These are phyloP conservation scores for Exophiala sp. DNA, from an alignment of 2,329 filamentous ascomycete species.

Conservation along the genomic window DNA sequence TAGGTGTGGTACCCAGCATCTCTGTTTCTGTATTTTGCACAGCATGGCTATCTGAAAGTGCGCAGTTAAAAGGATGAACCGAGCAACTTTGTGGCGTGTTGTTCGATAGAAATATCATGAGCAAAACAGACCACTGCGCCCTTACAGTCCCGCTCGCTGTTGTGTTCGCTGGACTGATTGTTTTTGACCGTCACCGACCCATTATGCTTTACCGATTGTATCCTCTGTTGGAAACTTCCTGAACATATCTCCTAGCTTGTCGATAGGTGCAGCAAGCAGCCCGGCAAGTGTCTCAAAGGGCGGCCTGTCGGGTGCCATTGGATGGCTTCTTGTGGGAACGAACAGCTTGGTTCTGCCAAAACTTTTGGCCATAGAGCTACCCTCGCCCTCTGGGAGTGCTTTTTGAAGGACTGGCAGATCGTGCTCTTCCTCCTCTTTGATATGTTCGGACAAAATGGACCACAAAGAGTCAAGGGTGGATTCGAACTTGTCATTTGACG, in stretches of 20 bases:
- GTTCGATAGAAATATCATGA: too few relatives aligned
- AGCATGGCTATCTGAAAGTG: too few relatives aligned
- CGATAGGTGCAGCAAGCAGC: conserved; percentile 52
- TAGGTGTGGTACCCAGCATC: too few relatives aligned
- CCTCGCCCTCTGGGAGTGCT: conserved; percentile 35
- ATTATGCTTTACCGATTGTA: not conserved
- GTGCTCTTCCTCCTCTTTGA: conserved; percentile 47
- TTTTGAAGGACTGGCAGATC: conserved; percentile 48
- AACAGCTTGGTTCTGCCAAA: conserved; percentile 52
- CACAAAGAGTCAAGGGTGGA: conserved; percentile 43
- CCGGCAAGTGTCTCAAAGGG: conserved; percentile 53
- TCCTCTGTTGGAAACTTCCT: conserved; percentile 44
- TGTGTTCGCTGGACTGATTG: too few relatives aligned
- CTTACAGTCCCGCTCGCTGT: too few relatives aligned
- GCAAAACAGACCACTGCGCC: too few relatives aligned
- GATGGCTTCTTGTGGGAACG: conserved; percentile 49
- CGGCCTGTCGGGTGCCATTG: conserved; percentile 46
- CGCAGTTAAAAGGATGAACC: too few relatives aligned
- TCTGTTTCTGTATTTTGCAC: too few relatives aligned
- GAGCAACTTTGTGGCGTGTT: too few relatives aligned
- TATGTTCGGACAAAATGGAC: conserved; percentile 43
- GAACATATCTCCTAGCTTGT: conserved; percentile 52
- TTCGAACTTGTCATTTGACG: conserved; percentile 40
- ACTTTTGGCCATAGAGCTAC: conserved; percentile 37
- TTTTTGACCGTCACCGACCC: too few relatives aligned